phyloP scores from a whole-genome alignment of 768 basidiomycete genomes.

The Tephrocybe sp. region DNA sequence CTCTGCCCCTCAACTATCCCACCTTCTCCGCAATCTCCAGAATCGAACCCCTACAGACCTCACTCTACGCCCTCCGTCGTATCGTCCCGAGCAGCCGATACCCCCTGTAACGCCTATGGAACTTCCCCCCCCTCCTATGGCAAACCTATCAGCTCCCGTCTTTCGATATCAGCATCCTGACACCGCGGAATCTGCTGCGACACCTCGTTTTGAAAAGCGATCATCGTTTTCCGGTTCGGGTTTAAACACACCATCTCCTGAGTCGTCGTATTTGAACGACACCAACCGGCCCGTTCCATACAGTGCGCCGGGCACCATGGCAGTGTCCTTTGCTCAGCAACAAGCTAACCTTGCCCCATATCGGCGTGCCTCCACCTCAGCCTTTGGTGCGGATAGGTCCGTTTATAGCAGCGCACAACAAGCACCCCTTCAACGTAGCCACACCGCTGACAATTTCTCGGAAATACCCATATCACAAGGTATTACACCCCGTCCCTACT shows the following conservation, averaged over 20 bases:
- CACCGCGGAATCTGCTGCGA: slow-evolving; percentile 14
- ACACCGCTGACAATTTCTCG: slow-evolving; percentile 19
- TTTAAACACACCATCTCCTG: slow-evolving; percentile 11
- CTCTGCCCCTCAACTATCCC: slow-evolving; percentile 55
- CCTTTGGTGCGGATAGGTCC: slow-evolving; percentile 6
- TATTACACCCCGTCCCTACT: slow-evolving; percentile 23
- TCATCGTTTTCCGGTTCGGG: slow-evolving; percentile 16
- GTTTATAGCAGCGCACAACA: slow-evolving; percentile 12
- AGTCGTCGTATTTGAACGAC: slow-evolving; percentile 12
- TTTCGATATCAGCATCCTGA: slow-evolving; percentile 26
- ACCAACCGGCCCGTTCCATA: slow-evolving; percentile 18
- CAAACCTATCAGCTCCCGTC: slow-evolving; percentile 22
- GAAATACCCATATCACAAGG: slow-evolving; percentile 22
- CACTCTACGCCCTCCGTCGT: slow-evolving; percentile 33
- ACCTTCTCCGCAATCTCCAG: slow-evolving; percentile 49
- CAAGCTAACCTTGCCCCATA: neutral
- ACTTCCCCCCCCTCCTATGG: slow-evolving; percentile 37
- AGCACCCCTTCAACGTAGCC: slow-evolving; percentile 8
- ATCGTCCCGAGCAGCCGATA: slow-evolving; percentile 24
- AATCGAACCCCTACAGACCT: slow-evolving; percentile 30
- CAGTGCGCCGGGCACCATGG: slow-evolving; percentile 19
- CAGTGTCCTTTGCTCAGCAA: slow-evolving; percentile 14
- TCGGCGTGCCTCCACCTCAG: slow-evolving; percentile 7
- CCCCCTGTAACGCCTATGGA: slow-evolving; percentile 31
- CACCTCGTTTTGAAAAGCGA: slow-evolving; percentile 24